phyloP scores from a whole-genome alignment of 352 stramenopile genomes.

The Phytophthora podocarpi region DNA sequence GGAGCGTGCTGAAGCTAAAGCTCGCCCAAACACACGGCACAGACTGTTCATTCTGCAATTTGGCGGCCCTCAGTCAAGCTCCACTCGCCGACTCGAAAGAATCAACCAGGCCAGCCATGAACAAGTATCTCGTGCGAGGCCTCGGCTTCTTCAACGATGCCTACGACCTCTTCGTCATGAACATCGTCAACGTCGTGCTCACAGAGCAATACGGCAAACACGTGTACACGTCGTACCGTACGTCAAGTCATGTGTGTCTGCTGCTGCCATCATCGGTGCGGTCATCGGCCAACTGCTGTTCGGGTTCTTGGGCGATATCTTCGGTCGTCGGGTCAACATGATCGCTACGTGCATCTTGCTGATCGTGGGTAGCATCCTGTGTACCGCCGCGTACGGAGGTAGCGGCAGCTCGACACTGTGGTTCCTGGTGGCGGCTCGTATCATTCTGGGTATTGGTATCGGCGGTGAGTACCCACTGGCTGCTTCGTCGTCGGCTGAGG shows the following conservation, averaged over 20 bases:
- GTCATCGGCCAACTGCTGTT: constrained; percentile 23
- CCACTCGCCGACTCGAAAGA: constrained; percentile 8
- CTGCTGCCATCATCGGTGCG: constrained; percentile 35
- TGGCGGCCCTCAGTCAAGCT: constrained; percentile 4
- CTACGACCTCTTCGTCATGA: constrained; percentile 85
- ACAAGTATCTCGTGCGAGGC: constrained; percentile 72
- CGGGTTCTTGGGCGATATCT: constrained; percentile 27
- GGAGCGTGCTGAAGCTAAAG: too few species aligned
- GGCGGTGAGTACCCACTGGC: constrained; percentile 48
- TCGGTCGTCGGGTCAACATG: constrained; percentile 35
- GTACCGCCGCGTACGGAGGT: constrained; percentile 15
- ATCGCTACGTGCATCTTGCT: constrained; percentile 23
- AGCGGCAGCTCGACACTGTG: constrained; percentile 11
- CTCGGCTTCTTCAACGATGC: constrained; percentile 83
- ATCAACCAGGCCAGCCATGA: constrained; percentile 46
- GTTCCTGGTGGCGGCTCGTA: constrained; percentile 21
- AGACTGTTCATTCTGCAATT: constrained; percentile 16
- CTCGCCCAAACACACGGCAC: too few species aligned
- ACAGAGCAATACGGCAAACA: constrained; percentile 68
- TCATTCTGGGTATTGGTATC: constrained; percentile 28
- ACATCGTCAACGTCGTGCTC: constrained; percentile 82
- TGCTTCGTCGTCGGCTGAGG: constrained; percentile 55
- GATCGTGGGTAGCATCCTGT: constrained; percentile 25
- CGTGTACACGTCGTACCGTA: constrained; percentile 62
- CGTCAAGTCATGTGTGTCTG: constrained; percentile 69